Evolutionary conservation across 2,329 filamentous ascomycete species (phyloP), one percentile per base, ranked within the genome.

Genomic region (Penicillium sp.): DNA sequence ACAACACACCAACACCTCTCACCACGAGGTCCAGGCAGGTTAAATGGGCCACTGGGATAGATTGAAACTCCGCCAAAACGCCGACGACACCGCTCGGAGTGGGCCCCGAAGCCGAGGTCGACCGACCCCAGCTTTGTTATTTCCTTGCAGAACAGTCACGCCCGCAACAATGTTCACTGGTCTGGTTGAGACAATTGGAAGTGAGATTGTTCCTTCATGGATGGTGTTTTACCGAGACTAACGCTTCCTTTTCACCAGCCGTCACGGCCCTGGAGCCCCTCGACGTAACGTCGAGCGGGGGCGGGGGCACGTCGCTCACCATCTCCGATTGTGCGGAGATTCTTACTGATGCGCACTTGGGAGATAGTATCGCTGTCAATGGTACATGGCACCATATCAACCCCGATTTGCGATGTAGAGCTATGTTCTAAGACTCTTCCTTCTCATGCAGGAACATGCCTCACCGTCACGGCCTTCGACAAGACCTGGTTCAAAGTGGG

Each of bases 331-430:
- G 84, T 66, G 88, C 89, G 60, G 81, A 83, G n/a, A 90, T 99
- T 60, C 88, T 99, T 66, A 83, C 81, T 38, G 95, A 97, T 77
- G 90, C 86, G 66, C 88, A 92, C 68, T 82, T 96, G 25, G 95
- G 95, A 66, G 95, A 99, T 82, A 96, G 91, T 74, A 98, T 99
- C 76, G 87, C 89, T 74, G 86, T 99, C 75, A 99, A 99, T 80
- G 95, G 95, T 79, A 74, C 41, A 25, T 47, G 5, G 20, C 17
- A 4, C 25, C 5, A n/a, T 41, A 20, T 17, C 15, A n/a, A 22
- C 5, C 14, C 12, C 2, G 8, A 25, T 14, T 6, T 25, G 17
- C 17, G 8, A 20, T 10, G 25, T 14, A 17, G 17, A 39, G 5
- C 12, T 5, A n/a, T 14, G 8, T 17, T 12, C 20, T 53, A 31